These are phyloP conservation scores for Porphyridium purpureum DNA, from an alignment of 23 red algal species.

Conservation along the genomic window DNA sequence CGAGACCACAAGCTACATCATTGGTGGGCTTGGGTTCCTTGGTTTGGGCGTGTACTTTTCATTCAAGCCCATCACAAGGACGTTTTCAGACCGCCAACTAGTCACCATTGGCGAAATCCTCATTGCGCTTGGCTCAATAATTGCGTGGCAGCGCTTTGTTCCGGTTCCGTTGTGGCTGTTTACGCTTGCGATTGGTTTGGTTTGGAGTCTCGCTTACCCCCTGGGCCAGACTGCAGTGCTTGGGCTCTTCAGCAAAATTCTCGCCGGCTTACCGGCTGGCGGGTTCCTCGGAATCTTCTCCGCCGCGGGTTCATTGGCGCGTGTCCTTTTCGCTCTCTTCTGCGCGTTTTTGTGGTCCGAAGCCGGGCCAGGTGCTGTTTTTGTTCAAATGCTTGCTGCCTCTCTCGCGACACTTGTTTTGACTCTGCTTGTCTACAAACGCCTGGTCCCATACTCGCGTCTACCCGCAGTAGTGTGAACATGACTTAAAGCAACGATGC, in stretches of 20 bases:
- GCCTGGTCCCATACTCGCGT: too few relatives aligned
- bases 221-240: slow-evolving; percentile 88
- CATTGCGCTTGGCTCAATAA: slow-evolving; percentile 25
- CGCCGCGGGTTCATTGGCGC: slow-evolving; percentile 48
- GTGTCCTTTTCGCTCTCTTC: slow-evolving; percentile 63
- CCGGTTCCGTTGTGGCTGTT: slow-evolving; percentile 11
- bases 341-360: too few relatives aligned
- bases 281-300: slow-evolving; percentile 91
- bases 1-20: slow-evolving; percentile 15
- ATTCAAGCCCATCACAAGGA: slow-evolving; percentile 53
- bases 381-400: too few relatives aligned
- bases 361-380: too few relatives aligned
- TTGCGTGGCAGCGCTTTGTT: neutral
- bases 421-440: too few relatives aligned
- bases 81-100: slow-evolving; percentile 37
- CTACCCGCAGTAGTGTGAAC: too few relatives aligned
- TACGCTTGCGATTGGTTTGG: slow-evolving; percentile 18
- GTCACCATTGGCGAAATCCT: slow-evolving; percentile 34
- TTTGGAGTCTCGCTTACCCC: slow-evolving; percentile 77
- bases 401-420: too few relatives aligned
- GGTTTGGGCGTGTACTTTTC: slow-evolving; percentile 65
- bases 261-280: slow-evolving; percentile 42
- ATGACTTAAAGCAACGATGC: too few relatives aligned
- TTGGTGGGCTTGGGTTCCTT: slow-evolving; percentile 48
- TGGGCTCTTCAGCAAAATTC: slow-evolving; percentile 67